These are phyloP conservation scores for Tylopilus sp. DNA, from an alignment of 768 basidiomycete genomes.

Conservation along the genomic window DNA sequence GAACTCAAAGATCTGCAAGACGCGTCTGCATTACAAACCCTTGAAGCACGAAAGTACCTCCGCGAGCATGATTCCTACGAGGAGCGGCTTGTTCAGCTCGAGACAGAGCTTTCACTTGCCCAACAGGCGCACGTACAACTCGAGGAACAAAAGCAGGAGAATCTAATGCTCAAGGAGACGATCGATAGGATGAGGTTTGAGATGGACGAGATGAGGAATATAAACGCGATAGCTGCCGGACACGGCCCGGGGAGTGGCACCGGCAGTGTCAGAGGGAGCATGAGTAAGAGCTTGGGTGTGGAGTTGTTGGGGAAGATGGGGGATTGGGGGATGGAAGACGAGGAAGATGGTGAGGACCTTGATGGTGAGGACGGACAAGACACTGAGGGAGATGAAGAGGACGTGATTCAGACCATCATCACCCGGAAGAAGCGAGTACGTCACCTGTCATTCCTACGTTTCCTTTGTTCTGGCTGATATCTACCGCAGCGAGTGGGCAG, in stretches of 20 bases:
- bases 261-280: constrained; percentile 49
- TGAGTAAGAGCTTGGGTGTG: constrained; percentile 74
- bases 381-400: constrained; percentile 58
- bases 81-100: constrained; percentile 64
- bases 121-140: constrained; percentile 70
- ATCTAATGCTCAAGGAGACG: constrained; percentile 89
- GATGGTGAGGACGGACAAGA: constrained; percentile 46
- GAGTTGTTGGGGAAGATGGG: constrained; percentile 67
- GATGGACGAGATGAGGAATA: constrained; percentile 83
- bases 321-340: constrained; percentile 42
- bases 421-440: constrained; percentile 74
- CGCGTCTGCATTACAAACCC: constrained; percentile 50
- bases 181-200: constrained; percentile 94
- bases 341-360: constrained; percentile 37
- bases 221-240: constrained; percentile 32
- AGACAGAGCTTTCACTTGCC: constrained; percentile 65
- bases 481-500: constrained; percentile 58
- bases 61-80: constrained; percentile 72
- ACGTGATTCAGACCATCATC: constrained; percentile 85
- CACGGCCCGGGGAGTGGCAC: constrained; percentile 39
- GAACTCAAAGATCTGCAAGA: constrained; percentile 66
- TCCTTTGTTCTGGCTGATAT: constrained; percentile 13
- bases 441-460: background rate
- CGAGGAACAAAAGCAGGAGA: constrained; percentile 94
- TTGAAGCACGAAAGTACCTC: constrained; percentile 64